Evolutionary conservation across 179 eudicot species (phyloP), one percentile per base, ranked within the genome.

Genomic region (Spinacia oleracea): DNA sequence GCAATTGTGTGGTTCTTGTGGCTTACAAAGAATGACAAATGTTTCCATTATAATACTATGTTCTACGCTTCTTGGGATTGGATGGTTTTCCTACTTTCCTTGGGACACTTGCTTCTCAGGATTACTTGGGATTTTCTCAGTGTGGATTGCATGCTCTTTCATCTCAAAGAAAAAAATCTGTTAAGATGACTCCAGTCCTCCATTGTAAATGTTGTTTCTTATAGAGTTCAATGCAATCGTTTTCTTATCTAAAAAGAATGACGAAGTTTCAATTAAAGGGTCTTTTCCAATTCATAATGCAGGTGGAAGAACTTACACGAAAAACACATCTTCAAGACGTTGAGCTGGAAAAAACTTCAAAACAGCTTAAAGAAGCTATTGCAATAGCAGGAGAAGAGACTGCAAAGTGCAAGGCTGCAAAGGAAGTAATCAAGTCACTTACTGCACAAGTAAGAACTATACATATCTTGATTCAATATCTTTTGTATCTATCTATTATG

Each of bases 361-460:
- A 81, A 75, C 87, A 86, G 50, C 75, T 86, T 53, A 86, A 82
- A 72, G 89, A 86, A 78, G 89, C 85, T 11, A 76, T 86, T 56
- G 73, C 84, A 51, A 73, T 88, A 34, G 94, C 94, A 32, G 90
- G 88, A 77, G 90, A 83, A 78, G 91, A 89, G 88, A 89, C 91
- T 80, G 90, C 87, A n/a, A 91, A 91, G 86, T 85, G 86, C 82
- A 92, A 92, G 91, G 95, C 90, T 50, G 91, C 95, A 14, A 92
- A 91, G 83, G 95, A 92, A 79, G 90, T 89, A 78, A 89, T 92
- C 76, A 88, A 86, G 83, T 89, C 85, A 43, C 84, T 92, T 79
- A 89, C 90, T 23, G 83, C 85, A 70, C 93, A 86, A 85, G 97
- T 92, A 89, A 84, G 50, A 31, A 48, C 42, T 45, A 58, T 73